phyloP scores from a whole-genome alignment of 2,329 filamentous ascomycete genomes.

The Venturia pyrina region DNA sequence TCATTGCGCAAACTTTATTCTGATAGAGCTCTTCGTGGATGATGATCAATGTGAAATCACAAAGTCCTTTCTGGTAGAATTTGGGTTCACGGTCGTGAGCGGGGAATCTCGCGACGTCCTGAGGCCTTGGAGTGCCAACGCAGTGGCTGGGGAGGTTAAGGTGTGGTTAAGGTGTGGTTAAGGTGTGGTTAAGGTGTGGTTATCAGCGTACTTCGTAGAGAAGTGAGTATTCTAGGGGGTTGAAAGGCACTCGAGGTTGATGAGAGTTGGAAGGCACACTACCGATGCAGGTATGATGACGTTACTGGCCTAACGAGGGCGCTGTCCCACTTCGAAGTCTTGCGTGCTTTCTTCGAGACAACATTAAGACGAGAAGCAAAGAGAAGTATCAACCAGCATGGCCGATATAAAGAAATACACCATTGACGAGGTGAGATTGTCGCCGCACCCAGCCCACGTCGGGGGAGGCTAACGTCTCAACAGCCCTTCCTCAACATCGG shows the following conservation, averaged over 20 bases:
- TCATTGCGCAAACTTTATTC: neutral
- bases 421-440: neutral
- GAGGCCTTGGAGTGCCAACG: neutral
- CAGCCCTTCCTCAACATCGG: conserved; percentile 48
- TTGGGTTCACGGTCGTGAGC: neutral
- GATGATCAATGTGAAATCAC: neutral
- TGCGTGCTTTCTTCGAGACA: neutral
- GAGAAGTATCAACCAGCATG: neutral
- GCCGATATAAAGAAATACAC: neutral
- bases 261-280: neutral
- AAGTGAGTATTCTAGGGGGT: no score
- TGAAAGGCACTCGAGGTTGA: no score
- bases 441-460: neutral
- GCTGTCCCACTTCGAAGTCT: neutral
- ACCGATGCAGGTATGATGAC: neutral
- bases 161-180: no score
- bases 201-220: no score
- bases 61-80: neutral
- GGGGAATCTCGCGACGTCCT: neutral
- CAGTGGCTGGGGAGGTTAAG: neutral
- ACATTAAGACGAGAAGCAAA: neutral
- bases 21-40: neutral
- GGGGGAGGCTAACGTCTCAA: neutral
- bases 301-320: neutral
- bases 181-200: no score